Conservation (phyloP, 768 basidiomycete species). For the Botryobasidium botryosum region DNA sequence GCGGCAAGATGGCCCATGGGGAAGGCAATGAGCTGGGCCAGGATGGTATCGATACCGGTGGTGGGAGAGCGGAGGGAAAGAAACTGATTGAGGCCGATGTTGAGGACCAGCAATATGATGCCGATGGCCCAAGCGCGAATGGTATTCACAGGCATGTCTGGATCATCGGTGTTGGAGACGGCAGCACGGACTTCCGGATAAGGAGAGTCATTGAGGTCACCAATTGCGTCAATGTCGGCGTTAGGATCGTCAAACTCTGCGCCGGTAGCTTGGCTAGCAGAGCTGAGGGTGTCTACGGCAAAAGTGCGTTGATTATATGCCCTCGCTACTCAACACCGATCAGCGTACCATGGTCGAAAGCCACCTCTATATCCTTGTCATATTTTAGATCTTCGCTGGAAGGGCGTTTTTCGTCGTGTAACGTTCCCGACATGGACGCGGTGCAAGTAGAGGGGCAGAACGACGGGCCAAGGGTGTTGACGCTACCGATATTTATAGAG, state of each 20-base stretch:
- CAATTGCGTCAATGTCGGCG: not conserved
- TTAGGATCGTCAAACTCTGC: constrained; percentile 1
- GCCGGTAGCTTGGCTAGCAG: constrained; percentile 4
- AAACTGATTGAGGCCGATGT: constrained; percentile 48
- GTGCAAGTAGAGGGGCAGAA: no score
- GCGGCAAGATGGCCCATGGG: constrained; percentile 16
- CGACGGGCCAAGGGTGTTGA: no score
- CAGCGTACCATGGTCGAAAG: no score
- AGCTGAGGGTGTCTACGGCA: no score
- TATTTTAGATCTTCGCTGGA: no score
- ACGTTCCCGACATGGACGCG: no score
- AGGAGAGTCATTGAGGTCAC: constrained; percentile 11
- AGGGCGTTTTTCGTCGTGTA: no score
- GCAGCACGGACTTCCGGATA: constrained; percentile 41
- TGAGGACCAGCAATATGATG: constrained; percentile 11
- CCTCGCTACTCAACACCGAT: no score
- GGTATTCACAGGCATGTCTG: constrained; percentile 36
- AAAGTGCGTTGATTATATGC: no score
- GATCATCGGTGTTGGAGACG: constrained; percentile 57
- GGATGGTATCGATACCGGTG: constrained; percentile 15
- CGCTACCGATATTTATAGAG: no score
- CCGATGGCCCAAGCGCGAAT: constrained; percentile 34
- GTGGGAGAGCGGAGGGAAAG: constrained; percentile 23
- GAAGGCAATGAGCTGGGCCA: constrained; percentile 19
- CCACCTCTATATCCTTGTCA: no score